Evolutionary conservation across 805 yeast genomes (phyloP), one percentile per base, ranked within the genome.

Genomic region (Cyberlindnera petersonii): DNA sequence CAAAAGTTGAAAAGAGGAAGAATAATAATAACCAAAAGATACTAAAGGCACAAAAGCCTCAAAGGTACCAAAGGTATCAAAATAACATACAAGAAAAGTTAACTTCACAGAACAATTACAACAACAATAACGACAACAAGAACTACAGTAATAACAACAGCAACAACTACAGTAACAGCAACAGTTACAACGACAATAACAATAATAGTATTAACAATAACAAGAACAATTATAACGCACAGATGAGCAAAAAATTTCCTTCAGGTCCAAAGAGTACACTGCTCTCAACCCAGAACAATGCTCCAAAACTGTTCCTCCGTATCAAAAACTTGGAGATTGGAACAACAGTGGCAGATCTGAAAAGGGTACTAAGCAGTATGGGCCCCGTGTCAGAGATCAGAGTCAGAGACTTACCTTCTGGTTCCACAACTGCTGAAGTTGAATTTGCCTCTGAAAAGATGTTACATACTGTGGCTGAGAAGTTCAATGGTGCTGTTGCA

Each of bases 401-500:
- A 39, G 55, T 65, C 1, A 52, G 42, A n/a, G 69, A 66, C 36
- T 39, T 65, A 20, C 60, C 66, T 5, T 54, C 67, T 2, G 71
- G 71, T 4, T 64, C 70, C 0, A 50, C 66, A 7, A 56, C 58
- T 6, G 72, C 71, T 2, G 66, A 65, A 35, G 59, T 68, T 5
- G 50, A 53, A 40, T 57, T 66, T 40, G 40, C 40, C 2, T 50
- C 61, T 21, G 56, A 63, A 2, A 47, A 49, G 1, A 49, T 48
- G 11, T 51, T 73, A 20, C 49, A 53, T 10, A 42, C 36, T 3
- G 69, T 69, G 0, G 52, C 53, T 14, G 43, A 46, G 15, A 43
- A 53, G 26, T 59, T 74, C 24, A 57, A 75, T 42, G 66, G 68
- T 6, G 71, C 69, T 2, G 43, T 59, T n/a, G 76, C 77, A 10